Percentiles rank a stretch among this genome's conserved stretches.
Evolutionary conservation across 495 filamentous ascomycete genomes (phyloP).

Genomic region (Aspergillus sclerotiicarbonarius): DNA sequence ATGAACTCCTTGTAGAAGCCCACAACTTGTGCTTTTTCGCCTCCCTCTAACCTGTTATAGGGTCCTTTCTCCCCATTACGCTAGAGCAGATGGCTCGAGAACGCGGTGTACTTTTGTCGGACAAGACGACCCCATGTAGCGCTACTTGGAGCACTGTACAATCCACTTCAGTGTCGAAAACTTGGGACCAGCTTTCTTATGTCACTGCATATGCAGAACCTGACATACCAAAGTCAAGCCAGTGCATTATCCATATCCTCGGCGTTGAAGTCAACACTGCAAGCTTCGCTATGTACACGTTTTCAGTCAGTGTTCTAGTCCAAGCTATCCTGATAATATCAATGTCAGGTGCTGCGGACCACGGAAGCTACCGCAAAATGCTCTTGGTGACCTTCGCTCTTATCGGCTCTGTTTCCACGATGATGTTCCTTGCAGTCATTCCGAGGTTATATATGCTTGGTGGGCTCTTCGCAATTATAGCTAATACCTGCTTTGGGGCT

Average conservation of each 20-base stretch:
- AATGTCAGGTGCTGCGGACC: slow-evolving; percentile 93
- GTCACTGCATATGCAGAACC: slow-evolving; percentile 22
- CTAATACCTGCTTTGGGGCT: slow-evolving; percentile 86
- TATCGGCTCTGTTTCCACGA: slow-evolving; percentile 74
- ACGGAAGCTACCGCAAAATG: slow-evolving; percentile 88
- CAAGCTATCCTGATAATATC: slow-evolving; percentile 90
- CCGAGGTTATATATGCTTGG: slow-evolving; percentile 75
- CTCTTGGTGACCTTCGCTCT: slow-evolving; percentile 82
- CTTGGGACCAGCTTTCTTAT: slow-evolving; percentile 1
- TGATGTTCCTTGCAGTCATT: slow-evolving; percentile 80
- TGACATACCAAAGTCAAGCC: slow-evolving; percentile 41
- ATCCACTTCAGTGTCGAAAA: slow-evolving; percentile 17
- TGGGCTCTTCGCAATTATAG: slow-evolving; percentile 77
- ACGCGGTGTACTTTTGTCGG: slow-evolving; percentile 76
- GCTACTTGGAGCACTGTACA: slow-evolving; percentile 40
- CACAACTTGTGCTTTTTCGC: background rate
- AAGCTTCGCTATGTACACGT: slow-evolving; percentile 98
- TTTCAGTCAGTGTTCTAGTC: slow-evolving; percentile 84
- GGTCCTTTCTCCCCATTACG: slow-evolving; percentile 95
- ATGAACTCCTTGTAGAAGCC: slow-evolving; percentile 24
- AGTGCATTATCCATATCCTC: slow-evolving; percentile 80
- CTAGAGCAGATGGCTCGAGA: slow-evolving; percentile 91
- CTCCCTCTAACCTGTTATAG: slow-evolving; percentile 36
- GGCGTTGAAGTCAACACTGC: slow-evolving; percentile 91
- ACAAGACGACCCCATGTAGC: slow-evolving; percentile 69